Percentiles rank a stretch among this genome's conserved stretches.
Conservation (phyloP, 1,284 basidiomycete genomes). For the Microbotryum intermedium region DNA sequence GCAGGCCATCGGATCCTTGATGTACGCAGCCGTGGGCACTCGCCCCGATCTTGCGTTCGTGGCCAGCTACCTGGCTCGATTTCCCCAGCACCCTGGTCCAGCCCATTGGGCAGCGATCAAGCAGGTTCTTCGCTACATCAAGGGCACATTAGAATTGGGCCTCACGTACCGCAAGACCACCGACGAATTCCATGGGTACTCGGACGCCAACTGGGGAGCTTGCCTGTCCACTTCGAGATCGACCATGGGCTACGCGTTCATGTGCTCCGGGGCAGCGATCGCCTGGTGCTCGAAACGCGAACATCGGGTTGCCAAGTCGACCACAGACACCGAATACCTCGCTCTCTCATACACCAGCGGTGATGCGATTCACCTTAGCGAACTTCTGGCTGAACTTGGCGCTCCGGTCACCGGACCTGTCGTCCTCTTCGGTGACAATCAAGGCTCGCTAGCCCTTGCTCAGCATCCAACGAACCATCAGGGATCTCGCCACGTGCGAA, state of each 20-base stretch:
- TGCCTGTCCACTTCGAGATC: no score
- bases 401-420: slow-evolving; percentile 13
- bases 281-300: no score
- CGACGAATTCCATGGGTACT: slow-evolving; percentile 3
- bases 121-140: slow-evolving; percentile 34
- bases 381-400: slow-evolving; percentile 34
- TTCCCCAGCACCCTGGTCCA: slow-evolving; percentile 29
- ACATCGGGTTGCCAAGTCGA: slow-evolving; percentile 38
- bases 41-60: slow-evolving; percentile 38
- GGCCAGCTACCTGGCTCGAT: slow-evolving; percentile 36
- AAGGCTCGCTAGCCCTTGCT: not conserved
- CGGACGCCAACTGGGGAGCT: slow-evolving; percentile 5
- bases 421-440: not conserved
- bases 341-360: slow-evolving; percentile 37
- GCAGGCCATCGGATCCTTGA: slow-evolving; percentile 34
- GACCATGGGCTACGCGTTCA: no score
- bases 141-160: slow-evolving; percentile 35
- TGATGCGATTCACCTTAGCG: slow-evolving; percentile 39
- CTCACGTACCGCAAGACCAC: slow-evolving; percentile 21
- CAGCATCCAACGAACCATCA: not conserved
- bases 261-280: no score
- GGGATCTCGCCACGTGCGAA: not conserved
- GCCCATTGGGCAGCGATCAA: slow-evolving; percentile 34
- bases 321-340: slow-evolving; percentile 43
- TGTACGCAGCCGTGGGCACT: slow-evolving; percentile 37